Evolutionary conservation across 768 basidiomycete genomes (phyloP).

Genomic region (Rhizopogon roseolus): DNA sequence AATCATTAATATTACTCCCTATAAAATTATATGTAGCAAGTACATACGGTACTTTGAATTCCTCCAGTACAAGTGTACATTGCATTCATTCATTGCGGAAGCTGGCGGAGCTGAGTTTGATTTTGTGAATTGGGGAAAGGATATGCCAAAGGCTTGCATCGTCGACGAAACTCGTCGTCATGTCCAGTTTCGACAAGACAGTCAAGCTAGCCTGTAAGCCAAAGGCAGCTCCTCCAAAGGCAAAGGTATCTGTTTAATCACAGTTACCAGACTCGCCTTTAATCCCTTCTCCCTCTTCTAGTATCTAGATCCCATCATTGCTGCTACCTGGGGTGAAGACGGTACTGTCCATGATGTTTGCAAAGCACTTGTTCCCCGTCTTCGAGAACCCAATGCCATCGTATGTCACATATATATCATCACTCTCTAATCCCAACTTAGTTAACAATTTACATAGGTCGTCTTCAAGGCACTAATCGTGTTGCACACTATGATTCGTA

Average conservation of each 20-base stretch:
- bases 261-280: not conserved
- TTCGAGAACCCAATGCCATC: constrained; percentile 89
- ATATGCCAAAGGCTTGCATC: constrained; percentile 1
- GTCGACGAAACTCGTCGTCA: constrained; percentile 18
- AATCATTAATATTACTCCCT: too few relatives aligned
- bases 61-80: too few relatives aligned
- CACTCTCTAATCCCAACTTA: not conserved
- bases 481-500: constrained; percentile 93
- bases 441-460: constrained; percentile 44
- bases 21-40: too few relatives aligned
- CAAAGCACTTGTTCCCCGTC: constrained; percentile 76
- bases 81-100: not conserved
- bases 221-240: constrained; percentile 91
- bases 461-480: constrained; percentile 98
- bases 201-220: constrained; percentile 97
- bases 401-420: constrained; percentile 40
- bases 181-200: constrained; percentile 86
- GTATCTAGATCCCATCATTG: constrained; percentile 96
- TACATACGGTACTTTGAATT: too few relatives aligned
- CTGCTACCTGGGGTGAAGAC: constrained; percentile 95
- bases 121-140: not conserved
- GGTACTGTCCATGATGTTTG: constrained; percentile 92
- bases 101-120: constrained; percentile 20
- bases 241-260: constrained; percentile 58
- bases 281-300: constrained; percentile 24